These are phyloP conservation scores for Gracilaria gracilis DNA, from an alignment of 23 red algal species.

Conservation along the genomic window DNA sequence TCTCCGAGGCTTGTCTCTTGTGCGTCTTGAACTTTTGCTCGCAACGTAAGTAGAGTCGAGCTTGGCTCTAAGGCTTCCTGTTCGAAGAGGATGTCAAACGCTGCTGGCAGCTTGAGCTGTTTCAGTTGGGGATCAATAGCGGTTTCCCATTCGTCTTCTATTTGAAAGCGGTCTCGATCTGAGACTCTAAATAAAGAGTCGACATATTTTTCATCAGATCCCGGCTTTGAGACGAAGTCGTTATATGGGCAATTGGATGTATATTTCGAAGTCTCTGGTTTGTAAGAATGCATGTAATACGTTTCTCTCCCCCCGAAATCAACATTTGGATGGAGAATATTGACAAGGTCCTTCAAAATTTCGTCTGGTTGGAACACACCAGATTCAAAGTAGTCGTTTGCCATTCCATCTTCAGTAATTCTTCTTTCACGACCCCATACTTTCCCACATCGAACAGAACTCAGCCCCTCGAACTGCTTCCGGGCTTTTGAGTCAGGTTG, in stretches of 20 bases:
- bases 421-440: constrained; percentile 53
- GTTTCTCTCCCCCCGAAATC: not conserved
- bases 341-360: constrained; percentile 49
- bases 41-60: not conserved
- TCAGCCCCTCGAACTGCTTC: not conserved
- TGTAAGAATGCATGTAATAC: constrained; percentile 20
- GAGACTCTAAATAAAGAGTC: not conserved
- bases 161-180: constrained; percentile 29
- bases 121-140: constrained; percentile 7
- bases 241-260: constrained; percentile 24
- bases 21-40: not conserved
- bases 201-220: constrained; percentile 5
- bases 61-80: not conserved
- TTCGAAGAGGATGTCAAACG: constrained; percentile 2
- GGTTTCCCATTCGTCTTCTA: constrained; percentile 7
- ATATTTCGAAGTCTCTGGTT: not conserved
- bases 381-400: constrained; percentile 62
- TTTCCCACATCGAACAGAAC: constrained; percentile 57
- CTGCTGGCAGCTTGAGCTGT: not conserved
- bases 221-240: constrained; percentile 1
- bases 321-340: constrained; percentile 74
- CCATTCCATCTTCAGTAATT: not conserved
- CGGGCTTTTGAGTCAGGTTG: not conserved
- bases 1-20: not conserved
- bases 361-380: constrained; percentile 45